A percentile compares a stretch with the other conserved stretches of the same genome.
Conservation (phyloP, 164 flowering plant species). For the Nymphaea thermarum region DNA sequence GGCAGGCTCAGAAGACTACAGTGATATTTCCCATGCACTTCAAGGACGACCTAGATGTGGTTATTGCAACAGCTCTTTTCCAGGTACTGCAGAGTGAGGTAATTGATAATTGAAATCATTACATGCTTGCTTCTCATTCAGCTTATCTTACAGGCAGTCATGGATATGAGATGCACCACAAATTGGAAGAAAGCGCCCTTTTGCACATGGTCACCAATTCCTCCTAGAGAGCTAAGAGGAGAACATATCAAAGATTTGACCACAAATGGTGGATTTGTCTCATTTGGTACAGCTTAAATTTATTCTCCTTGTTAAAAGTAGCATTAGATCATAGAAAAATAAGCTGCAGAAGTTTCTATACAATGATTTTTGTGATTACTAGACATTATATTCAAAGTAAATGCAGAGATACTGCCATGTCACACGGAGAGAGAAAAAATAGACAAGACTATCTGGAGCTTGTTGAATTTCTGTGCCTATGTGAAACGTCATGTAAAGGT, state of each 20-base stretch:
- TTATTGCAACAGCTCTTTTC: conserved; percentile 71
- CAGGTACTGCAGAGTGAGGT: conserved; percentile 31
- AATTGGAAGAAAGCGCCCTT: conserved; percentile 55
- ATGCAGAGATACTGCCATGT: conserved; percentile 45
- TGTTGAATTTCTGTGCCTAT: conserved; percentile 60
- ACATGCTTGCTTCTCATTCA: too few species aligned
- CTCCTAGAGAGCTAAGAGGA: conserved; percentile 82
- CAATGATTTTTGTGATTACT: too few species aligned
- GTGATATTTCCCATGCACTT: conserved; percentile 78
- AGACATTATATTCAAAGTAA: too few species aligned
- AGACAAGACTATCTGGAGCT: conserved; percentile 59
- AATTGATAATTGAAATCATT: too few species aligned
- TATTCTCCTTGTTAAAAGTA: too few species aligned
- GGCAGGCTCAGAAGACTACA: conserved; percentile 50
- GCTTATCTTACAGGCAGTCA: conserved; percentile 43
- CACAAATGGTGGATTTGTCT: conserved; percentile 83
- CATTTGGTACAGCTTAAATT: conserved; percentile 42
- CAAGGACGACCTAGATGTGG: conserved; percentile 59
- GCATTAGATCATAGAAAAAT: too few species aligned
- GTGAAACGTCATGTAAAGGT: conserved; percentile 82
- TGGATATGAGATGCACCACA: conserved; percentile 47
- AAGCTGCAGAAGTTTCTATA: too few species aligned
- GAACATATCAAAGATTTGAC: conserved; percentile 58
- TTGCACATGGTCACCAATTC: conserved; percentile 86
- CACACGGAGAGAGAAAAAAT: conserved; percentile 47